Base-by-base conservation (phyloP, 2,329 filamentous ascomycete species). In the Arthrobotrys sphaeroides region DNA sequence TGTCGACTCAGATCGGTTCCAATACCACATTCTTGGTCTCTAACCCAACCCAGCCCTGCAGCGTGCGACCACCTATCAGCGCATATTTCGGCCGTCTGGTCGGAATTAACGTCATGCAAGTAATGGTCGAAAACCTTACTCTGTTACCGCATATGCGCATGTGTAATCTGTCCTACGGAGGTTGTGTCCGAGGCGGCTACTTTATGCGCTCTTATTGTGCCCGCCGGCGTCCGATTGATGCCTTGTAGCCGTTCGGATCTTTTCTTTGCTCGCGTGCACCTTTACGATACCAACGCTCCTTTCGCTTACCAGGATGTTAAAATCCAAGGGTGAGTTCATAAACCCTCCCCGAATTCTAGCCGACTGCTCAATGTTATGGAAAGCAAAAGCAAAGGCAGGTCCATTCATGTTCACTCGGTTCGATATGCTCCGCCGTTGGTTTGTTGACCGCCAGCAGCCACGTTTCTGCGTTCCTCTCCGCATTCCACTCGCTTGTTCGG, bases 401-500 rank as follows among this genome's bases (percentile, higher is more conserved):
- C 31, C 9, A 55, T 55, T 38, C 51, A 55, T 13, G 38, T 55
- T 24, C 18, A 31, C 43, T 66, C 69, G 69, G 69, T 22, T 73
- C 69, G 69, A 59, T 47, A 65, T 65, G 40, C 59, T 73, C 60
- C 47, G 59, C 68, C 40, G 57, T 62, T 70, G 55, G 55, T 43
- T 60, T 60, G 22, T 60, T 60, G 49, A 45, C 36, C 26, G 47
- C 22, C 45, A 59, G 24, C 40, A 59, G 38, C 42, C 59, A 45
- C 40, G 47, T 62, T 73, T 53, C 45, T 68, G 62, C 62, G 70
- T 68, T 74, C 70, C 70, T 68, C 64, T 66, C 70, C 61, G 70
- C 70, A 68, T 74, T 68, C 61, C 70, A 62, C 26, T 74, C 64
- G 72, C 72, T 69, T 68, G 72, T 69, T 75, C 49, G 55, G 61